Evolutionary conservation across 257 asterid genomes (phyloP).

Genomic region (Solanum acaule): DNA sequence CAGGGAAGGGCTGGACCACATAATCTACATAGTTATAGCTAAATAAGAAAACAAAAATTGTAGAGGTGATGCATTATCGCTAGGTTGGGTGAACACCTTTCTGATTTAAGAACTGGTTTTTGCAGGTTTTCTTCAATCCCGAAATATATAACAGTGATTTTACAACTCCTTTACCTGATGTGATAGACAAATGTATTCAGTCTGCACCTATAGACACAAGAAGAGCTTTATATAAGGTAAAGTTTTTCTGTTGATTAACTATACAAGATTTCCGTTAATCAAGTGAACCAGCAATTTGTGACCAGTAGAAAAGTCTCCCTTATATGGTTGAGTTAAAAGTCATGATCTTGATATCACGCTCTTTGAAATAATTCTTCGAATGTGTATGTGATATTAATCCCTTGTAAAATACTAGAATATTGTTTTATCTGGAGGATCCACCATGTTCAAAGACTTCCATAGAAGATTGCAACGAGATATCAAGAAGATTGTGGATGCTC

Average conservation of each 20-base stretch:
- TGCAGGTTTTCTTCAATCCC: constrained; percentile 92
- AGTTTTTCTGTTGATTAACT: background rate
- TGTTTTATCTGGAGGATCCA: too few relatives aligned
- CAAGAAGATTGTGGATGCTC: too few relatives aligned
- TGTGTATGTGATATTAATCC: background rate
- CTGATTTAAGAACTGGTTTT: background rate
- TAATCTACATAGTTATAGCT: background rate
- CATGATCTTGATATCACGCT: background rate
- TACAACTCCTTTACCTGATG: constrained; percentile 75
- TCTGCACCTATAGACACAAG: constrained; percentile 98
- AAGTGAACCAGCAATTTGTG: background rate
- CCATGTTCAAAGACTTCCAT: too few relatives aligned
- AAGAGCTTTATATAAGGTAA: constrained; percentile 84
- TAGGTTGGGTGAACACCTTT: background rate
- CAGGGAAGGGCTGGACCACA: background rate
- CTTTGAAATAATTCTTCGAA: background rate
- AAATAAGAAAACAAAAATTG: background rate
- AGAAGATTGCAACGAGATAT: too few relatives aligned
- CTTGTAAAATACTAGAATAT: constrained; percentile 3
- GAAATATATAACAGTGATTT: constrained; percentile 67
- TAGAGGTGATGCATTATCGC: background rate
- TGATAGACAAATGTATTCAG: constrained; percentile 86
- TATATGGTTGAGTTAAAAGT: background rate
- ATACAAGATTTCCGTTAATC: background rate
- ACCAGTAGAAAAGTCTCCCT: background rate